Percentiles rank a stretch among this genome's conserved stretches.
Evolutionary conservation across 1,139 yeast species (phyloP).

Genomic region (Geotrichum candidum): DNA sequence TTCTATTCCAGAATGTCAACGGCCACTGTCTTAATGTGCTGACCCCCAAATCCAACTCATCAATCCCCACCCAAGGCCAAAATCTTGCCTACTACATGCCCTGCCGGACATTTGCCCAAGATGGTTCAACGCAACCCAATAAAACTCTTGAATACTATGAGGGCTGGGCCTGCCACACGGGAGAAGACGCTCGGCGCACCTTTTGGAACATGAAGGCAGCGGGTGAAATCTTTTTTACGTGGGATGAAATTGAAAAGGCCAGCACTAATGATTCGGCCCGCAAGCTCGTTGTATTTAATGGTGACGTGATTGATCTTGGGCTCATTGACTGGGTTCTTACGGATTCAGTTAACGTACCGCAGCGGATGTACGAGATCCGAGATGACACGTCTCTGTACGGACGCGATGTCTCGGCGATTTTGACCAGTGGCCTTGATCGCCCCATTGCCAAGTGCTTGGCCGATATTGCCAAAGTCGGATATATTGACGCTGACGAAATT

Average conservation of each 20-base stretch:
- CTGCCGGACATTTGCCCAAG: conserved; percentile 56
- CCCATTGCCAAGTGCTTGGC: conserved; percentile 66
- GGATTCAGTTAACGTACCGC: conserved; percentile 49
- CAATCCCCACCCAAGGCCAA: conserved; percentile 58
- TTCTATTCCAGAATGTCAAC: conserved; percentile 79
- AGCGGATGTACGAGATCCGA: conserved; percentile 56
- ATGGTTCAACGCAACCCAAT: conserved; percentile 38
- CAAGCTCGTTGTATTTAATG: conserved; percentile 69
- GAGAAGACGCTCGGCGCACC: conserved; percentile 50
- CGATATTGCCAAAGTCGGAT: conserved; percentile 76
- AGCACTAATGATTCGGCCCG: conserved; percentile 44
- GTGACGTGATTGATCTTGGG: conserved; percentile 73
- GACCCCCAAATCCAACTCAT: conserved; percentile 24
- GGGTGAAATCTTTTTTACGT: conserved; percentile 71
- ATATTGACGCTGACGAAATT: conserved; percentile 69
- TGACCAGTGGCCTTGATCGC: conserved; percentile 30
- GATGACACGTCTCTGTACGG: conserved; percentile 38
- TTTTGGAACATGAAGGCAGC: conserved; percentile 51
- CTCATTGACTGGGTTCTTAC: conserved; percentile 59
- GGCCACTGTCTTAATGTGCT: conserved; percentile 74
- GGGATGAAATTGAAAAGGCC: conserved; percentile 56
- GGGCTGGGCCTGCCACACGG: conserved; percentile 77
- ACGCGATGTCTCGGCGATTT: conserved; percentile 14
- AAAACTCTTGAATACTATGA: conserved; percentile 42
- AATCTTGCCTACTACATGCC: conserved; percentile 88